Evolutionary conservation across 192 early-diverging fungal species (phyloP).

Genomic region (Diversispora eburnea): DNA sequence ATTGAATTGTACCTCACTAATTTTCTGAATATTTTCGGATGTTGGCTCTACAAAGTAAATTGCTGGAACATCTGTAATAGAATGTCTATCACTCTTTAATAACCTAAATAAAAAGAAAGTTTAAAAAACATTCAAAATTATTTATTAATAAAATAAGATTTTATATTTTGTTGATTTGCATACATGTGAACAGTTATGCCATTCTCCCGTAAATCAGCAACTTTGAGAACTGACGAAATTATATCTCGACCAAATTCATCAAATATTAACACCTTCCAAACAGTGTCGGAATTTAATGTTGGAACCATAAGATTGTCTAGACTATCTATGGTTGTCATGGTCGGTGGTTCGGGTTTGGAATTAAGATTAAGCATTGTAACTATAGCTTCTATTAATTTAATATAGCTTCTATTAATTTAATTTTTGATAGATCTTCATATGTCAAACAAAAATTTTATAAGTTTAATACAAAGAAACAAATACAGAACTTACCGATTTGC

Average conservation of each 20-base stretch:
- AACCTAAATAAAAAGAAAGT: conserved; percentile 50
- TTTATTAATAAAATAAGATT: background rate
- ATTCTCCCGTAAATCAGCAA: conserved; percentile 92
- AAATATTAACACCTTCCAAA: conserved; percentile 98
- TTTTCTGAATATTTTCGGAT: conserved; percentile 74
- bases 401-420: conserved; percentile 65
- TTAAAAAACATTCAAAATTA: background rate
- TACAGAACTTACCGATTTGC: conserved; percentile 57
- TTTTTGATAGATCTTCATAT: background rate
- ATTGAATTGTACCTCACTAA: conserved; percentile 61
- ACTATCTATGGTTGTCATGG: conserved; percentile 29
- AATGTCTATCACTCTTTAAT: conserved; percentile 74
- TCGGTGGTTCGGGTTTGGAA: conserved; percentile 41
- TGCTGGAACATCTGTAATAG: conserved; percentile 94
- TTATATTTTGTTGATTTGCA: background rate
- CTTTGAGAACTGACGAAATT: conserved; percentile 94
- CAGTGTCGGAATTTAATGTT: conserved; percentile 51
- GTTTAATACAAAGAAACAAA: background rate
- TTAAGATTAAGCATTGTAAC: conserved; percentile 86
- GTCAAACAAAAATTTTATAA: background rate
- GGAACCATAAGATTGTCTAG: conserved; percentile 33
- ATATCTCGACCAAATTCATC: conserved; percentile 91
- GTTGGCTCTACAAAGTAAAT: conserved; percentile 94
- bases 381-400: conserved; percentile 65
- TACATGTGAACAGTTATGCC: conserved; percentile 99